phyloP scores from a whole-genome alignment of 768 basidiomycete species.

The Hysterangium stoloniferum region DNA sequence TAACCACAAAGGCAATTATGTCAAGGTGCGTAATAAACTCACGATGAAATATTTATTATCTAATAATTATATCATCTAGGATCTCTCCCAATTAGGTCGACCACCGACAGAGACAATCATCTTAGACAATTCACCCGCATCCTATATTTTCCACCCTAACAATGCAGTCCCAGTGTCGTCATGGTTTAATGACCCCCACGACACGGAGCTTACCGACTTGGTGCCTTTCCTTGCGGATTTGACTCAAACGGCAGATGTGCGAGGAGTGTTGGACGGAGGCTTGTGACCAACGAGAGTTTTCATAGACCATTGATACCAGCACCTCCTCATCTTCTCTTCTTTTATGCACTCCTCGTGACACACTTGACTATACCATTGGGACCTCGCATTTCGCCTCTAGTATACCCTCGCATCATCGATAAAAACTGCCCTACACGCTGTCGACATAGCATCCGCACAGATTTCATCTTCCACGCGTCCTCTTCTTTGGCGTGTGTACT shows the following conservation, averaged over 20 bases:
- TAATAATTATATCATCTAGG: slow-evolving; percentile 39
- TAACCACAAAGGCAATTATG: slow-evolving; percentile 98
- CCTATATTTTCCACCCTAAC: slow-evolving; percentile 98
- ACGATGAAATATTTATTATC: background rate
- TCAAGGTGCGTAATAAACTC: slow-evolving; percentile 59
- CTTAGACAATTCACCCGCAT: slow-evolving; percentile 97
- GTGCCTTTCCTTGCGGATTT: slow-evolving; percentile 93
- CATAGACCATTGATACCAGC: background rate
- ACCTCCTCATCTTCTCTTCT: background rate
- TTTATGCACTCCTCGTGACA: background rate
- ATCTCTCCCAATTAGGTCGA: slow-evolving; percentile 93
- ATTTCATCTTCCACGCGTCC: background rate
- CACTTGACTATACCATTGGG: background rate
- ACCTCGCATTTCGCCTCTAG: slow-evolving; percentile 1
- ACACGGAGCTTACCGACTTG: slow-evolving; percentile 93
- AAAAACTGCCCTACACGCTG: background rate
- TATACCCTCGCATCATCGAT: background rate
- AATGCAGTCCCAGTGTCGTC: slow-evolving; percentile 98
- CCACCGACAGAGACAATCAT: slow-evolving; percentile 93
- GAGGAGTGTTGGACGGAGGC: slow-evolving; percentile 85
- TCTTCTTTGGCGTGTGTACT: background rate
- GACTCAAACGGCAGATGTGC: slow-evolving; percentile 75
- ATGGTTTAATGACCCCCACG: slow-evolving; percentile 99
- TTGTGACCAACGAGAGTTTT: slow-evolving; percentile 35
- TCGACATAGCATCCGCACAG: background rate